Percentiles rank a stretch among this genome's conserved stretches.
Conservation (phyloP, 2,329 filamentous ascomycete genomes). For the Epichloe coenophiala region DNA sequence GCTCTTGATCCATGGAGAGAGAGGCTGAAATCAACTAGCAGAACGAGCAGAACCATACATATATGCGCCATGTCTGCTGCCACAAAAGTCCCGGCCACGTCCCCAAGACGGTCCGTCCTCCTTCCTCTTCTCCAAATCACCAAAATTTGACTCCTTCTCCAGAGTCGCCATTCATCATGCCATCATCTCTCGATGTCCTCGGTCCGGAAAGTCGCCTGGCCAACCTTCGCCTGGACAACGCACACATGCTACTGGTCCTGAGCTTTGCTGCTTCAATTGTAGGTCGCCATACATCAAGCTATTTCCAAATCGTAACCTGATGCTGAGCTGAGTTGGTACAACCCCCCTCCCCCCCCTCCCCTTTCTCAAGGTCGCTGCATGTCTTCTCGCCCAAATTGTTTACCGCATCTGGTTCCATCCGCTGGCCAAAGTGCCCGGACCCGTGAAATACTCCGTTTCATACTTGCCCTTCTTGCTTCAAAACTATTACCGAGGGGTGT, state of each 20-base stretch:
- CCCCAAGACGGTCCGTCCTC: no score
- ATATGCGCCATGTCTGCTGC: no score
- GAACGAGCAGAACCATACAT: no score
- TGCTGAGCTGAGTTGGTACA: not conserved
- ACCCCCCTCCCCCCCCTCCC: accelerated
- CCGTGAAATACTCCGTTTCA: constrained; percentile 10
- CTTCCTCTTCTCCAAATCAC: no score
- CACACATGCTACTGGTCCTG: not conserved
- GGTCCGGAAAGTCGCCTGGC: not conserved
- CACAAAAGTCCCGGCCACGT: no score
- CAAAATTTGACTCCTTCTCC: no score
- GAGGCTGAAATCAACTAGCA: no score
- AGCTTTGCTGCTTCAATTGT: not conserved
- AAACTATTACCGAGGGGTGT: constrained; percentile 8
- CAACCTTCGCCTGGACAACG: not conserved
- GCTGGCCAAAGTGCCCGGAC: constrained; percentile 17
- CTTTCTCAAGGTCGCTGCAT: constrained; percentile 2
- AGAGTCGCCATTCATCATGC: not conserved
- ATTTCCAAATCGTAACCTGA: not conserved
- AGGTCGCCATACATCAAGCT: not conserved
- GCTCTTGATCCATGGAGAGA: no score
- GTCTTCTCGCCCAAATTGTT: constrained; percentile 4
- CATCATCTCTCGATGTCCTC: not conserved
- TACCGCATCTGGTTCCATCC: constrained; percentile 18
- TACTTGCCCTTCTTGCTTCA: constrained; percentile 10